Evolutionary conservation across 768 basidiomycete genomes (phyloP).

Genomic region (Lactarius indigo): DNA sequence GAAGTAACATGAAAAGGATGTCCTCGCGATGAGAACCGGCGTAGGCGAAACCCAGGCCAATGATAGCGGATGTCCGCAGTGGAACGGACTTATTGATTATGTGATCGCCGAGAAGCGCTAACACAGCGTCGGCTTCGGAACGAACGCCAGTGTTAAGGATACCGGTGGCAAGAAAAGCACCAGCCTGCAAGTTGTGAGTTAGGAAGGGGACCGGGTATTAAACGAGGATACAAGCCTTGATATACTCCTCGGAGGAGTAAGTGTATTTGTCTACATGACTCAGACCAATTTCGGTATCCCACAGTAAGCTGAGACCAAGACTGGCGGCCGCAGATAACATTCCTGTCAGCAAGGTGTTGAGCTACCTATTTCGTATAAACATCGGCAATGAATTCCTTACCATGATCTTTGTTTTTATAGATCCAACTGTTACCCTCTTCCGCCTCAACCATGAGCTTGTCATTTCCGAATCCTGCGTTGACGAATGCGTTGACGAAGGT

Average conservation of each 20-base stretch:
- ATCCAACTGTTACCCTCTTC: conserved; percentile 98
- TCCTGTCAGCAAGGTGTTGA: conserved; percentile 41
- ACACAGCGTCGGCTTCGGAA: conserved; percentile 89
- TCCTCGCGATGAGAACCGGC: conserved; percentile 92
- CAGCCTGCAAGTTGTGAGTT: conserved; percentile 48
- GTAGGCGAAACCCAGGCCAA: conserved; percentile 92
- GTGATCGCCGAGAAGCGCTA: conserved; percentile 87
- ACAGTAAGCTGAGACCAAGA: conserved; percentile 86
- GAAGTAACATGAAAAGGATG: conserved; percentile 70
- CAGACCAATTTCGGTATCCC: conserved; percentile 94
- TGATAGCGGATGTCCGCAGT: conserved; percentile 83
- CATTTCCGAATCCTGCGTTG: conserved; percentile 97
- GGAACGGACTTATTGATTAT: conserved; percentile 82
- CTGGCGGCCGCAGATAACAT: conserved; percentile 98
- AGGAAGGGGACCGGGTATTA: neutral
- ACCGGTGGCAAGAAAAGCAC: conserved; percentile 92
- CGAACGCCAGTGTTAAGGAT: conserved; percentile 86
- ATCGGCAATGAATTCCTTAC: conserved; percentile 38
- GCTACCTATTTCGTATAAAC: neutral
- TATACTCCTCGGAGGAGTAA: conserved; percentile 92
- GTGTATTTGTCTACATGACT: conserved; percentile 97
- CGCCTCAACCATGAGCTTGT: conserved; percentile 96
- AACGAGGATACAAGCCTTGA: conserved; percentile 56
- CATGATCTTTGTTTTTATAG: conserved; percentile 99
- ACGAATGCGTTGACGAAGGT: conserved; percentile 99